phyloP scores from a whole-genome alignment of 202 grass and related monocot genomes.

The Panicum hallii region DNA sequence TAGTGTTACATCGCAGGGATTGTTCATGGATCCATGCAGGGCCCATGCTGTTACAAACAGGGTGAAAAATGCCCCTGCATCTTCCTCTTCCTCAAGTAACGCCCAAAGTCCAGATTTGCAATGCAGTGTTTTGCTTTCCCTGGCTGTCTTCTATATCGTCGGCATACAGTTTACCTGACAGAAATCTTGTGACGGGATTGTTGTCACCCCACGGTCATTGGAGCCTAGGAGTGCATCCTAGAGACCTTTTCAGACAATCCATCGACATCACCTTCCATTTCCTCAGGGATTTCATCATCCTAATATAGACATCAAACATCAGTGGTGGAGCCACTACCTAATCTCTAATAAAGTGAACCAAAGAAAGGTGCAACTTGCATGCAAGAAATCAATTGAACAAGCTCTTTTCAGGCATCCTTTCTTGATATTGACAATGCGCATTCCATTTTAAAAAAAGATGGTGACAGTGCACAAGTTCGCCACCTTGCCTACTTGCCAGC shows the following conservation, averaged over 20 bases:
- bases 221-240: constrained; percentile 51
- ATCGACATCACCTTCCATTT: constrained; percentile 45
- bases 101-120: constrained; percentile 27
- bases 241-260: constrained; percentile 55
- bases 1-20: constrained; percentile 22
- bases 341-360: constrained; percentile 31
- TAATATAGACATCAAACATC: constrained; percentile 23
- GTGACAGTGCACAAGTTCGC: background rate
- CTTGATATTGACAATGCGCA: constrained; percentile 6
- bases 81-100: background rate
- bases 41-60: background rate
- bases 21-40: constrained; percentile 33
- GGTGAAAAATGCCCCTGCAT: background rate
- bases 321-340: background rate
- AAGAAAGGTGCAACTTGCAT: background rate
- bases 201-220: background rate
- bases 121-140: constrained; percentile 20
- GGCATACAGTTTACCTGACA: background rate
- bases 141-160: background rate
- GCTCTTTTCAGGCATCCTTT: constrained; percentile 5
- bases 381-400: constrained; percentile 18
- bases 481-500: constrained; percentile 16
- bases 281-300: constrained; percentile 53
- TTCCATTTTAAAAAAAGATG: background rate
- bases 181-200: background rate